A percentile compares a stretch with the other conserved stretches of the same genome.
These are phyloP conservation scores for Penicillium sumatraense DNA, from an alignment of 2,329 filamentous ascomycete genomes.

Conservation along the genomic window DNA sequence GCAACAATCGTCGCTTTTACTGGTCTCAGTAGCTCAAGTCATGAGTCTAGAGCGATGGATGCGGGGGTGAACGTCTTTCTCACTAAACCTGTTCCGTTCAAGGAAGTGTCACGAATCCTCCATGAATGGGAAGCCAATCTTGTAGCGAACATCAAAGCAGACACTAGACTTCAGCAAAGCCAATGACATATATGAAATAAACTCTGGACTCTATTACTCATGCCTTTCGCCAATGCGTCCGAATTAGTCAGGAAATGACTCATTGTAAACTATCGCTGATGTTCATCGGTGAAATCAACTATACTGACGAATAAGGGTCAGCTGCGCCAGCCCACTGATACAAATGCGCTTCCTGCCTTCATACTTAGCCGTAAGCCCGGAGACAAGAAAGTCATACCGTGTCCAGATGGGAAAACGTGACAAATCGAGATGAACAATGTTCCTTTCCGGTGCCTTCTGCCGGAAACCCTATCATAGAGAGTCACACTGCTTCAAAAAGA, in stretches of 20 bases:
- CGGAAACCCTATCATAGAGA: not conserved
- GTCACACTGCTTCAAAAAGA: not conserved
- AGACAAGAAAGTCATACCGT: not conserved
- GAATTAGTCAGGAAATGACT: no score
- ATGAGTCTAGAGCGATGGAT: constrained; percentile 44
- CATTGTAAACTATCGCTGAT: no score
- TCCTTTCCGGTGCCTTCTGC: not conserved
- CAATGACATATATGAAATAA: no score
- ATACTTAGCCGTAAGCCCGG: not conserved
- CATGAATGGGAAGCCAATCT: constrained; percentile 32
- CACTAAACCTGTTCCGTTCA: constrained; percentile 51
- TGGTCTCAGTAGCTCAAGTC: constrained; percentile 44
- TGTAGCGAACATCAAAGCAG: no score
- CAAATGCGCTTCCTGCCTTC: not conserved
- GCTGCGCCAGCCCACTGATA: not conserved
- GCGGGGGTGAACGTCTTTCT: constrained; percentile 51
- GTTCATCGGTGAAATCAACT: no score
- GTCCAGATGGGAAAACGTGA: not conserved
- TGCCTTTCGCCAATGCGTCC: no score
- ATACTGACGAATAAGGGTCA: no score
- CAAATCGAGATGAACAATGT: not conserved
- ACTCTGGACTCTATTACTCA: no score
- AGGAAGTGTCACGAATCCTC: constrained; percentile 43
- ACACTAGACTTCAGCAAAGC: no score
- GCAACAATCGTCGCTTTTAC: constrained; percentile 50